A percentile compares a stretch with the other conserved stretches of the same genome.
phyloP scores from a whole-genome alignment of 306 rosid species.

The Acacia acuminata region DNA sequence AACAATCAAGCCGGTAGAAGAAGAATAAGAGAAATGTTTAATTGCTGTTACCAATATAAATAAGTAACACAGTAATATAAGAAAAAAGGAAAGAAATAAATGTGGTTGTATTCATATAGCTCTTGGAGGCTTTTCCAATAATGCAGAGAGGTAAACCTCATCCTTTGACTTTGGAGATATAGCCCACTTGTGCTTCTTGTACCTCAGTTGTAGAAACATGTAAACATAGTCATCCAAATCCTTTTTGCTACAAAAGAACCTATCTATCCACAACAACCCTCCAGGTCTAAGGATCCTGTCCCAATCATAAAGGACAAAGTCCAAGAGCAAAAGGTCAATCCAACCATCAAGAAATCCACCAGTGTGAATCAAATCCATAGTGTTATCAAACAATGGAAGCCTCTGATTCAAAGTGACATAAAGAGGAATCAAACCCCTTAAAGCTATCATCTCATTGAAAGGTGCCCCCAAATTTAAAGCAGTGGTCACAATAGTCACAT shows the following conservation, averaged over 20 bases:
- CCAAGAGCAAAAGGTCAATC: conserved; percentile 76
- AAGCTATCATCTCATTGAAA: conserved; percentile 83
- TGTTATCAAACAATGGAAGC: conserved; percentile 85
- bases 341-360: conserved; percentile 87
- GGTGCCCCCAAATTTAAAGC: conserved; percentile 96
- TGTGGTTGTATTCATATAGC: conserved; percentile 52
- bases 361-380: conserved; percentile 87
- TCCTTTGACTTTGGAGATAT: conserved; percentile 73
- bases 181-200: conserved; percentile 87
- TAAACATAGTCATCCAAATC: conserved; percentile 86
- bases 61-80: background rate
- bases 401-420: conserved; percentile 74
- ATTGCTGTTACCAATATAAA: background rate
- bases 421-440: conserved; percentile 83
- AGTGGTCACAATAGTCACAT: conserved; percentile 74
- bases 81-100: background rate
- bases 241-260: conserved; percentile 68
- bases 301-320: conserved; percentile 86
- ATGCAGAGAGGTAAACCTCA: conserved; percentile 81
- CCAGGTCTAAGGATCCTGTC: conserved; percentile 86
- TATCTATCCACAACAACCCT: conserved; percentile 80
- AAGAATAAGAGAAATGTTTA: background rate
- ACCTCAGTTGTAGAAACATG: conserved; percentile 94
- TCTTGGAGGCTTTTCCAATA: conserved; percentile 93
- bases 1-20: background rate